Percentiles rank a stretch among this genome's conserved stretches.
Conservation (phyloP, 202 grass and related monocot species). For the Eragrostis tef region DNA sequence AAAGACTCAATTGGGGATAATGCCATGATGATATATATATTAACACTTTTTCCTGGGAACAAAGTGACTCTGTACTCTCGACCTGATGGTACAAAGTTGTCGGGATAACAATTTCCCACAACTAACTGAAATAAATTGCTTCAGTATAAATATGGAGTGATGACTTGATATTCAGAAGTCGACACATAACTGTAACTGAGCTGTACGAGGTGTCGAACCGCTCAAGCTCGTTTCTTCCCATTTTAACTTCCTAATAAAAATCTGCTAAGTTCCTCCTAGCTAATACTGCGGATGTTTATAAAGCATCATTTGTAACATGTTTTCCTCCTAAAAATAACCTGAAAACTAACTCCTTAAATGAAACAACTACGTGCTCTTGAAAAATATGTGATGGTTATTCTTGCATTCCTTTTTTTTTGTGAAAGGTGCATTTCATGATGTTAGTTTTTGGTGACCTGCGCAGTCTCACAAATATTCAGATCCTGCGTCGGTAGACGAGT, state of each 20-base stretch:
- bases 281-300: background rate
- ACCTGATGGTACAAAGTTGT: slow-evolving; percentile 23
- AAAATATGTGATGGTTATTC: too few species aligned
- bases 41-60: background rate
- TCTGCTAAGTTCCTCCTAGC: too few species aligned
- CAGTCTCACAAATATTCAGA: background rate
- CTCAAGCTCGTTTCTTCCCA: too few species aligned
- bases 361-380: too few species aligned
- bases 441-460: too few species aligned
- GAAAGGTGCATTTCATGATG: too few species aligned
- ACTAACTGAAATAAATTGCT: background rate
- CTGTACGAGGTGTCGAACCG: too few species aligned
- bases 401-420: too few species aligned
- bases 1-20: slow-evolving; percentile 19
- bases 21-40: slow-evolving; percentile 14
- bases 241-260: too few species aligned
- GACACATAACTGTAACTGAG: too few species aligned
- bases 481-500: too few species aligned
- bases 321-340: background rate
- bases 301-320: background rate
- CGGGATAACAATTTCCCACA: background rate
- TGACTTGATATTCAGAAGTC: too few species aligned
- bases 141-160: background rate
- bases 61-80: background rate
- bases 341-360: background rate